Evolutionary conservation across 192 early-diverging fungal genomes (phyloP), one percentile per base, ranked within the genome.

Genomic region (Rhizoclosmatium globosum): DNA sequence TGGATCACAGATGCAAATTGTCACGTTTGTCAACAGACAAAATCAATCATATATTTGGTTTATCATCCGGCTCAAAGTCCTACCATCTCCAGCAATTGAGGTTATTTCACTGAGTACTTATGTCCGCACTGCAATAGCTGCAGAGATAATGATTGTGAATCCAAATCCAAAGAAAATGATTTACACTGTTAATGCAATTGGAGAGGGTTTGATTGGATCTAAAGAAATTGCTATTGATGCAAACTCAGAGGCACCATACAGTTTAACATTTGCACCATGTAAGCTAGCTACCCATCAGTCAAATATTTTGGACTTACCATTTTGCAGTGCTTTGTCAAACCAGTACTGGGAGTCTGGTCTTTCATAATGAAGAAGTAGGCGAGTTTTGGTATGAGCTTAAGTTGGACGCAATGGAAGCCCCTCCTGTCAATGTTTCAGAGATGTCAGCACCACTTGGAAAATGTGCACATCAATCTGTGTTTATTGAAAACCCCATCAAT

Each of bases 331-430:
- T 85, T 3, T 47, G 60, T 31, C 64, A 45, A 48, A 75, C 65
- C n/a, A 47, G 48, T 2, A 79, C 31, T 21, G 88, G 88, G 11
- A 66, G 57, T 44, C 56, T 89, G 41, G 64, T 68, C 47, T 89
- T 89, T 64, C 38, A 58, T 23, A 87, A 82, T 68, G 76, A 75
- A 0, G 78, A 77, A 2, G 65, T 87, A 46, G 88, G 88, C 2
- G 88, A 89, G 64, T 89, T 89, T 66, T 87, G 86, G 86, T 89
- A 89, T 67, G 64, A 82, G 15, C 76, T 89, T 4, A 21, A 64
- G 1, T 71, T 89, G 11, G 82, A 81, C 3, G 86, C 88, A 0
- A 73, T 39, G 4, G 83, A 87, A 17, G 78, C 82, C 13, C 85
- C 85, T 0, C 83, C 86, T 0, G 46, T 86, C 44, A 43, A 58